Evolutionary conservation across 2,329 filamentous ascomycete species (phyloP).

Genomic region (Juglanconis oblonga): DNA sequence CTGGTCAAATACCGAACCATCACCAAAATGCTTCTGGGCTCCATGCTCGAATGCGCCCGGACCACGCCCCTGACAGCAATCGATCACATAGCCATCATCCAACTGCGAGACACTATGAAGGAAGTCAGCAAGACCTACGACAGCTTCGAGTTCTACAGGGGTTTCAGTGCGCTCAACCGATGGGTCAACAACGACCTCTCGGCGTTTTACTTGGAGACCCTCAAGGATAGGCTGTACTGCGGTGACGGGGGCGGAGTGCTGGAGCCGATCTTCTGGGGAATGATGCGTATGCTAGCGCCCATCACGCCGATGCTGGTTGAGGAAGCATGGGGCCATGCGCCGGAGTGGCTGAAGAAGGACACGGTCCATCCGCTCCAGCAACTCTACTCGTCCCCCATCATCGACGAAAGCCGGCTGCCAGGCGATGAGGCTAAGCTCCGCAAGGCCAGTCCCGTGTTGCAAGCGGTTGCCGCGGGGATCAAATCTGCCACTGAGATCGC

Average conservation of each 20-base stretch:
- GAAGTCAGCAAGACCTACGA: conserved; percentile 64
- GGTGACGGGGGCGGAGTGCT: conserved; percentile 65
- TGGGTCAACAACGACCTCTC: conserved; percentile 84
- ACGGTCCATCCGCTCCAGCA: conserved; percentile 43
- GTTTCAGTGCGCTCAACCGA: conserved; percentile 67
- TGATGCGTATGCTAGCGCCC: conserved; percentile 77
- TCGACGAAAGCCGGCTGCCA: conserved; percentile 38
- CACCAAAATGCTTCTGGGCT: conserved; percentile 86
- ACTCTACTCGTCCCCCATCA: conserved; percentile 42
- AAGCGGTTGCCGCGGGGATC: conserved; percentile 60
- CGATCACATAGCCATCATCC: conserved; percentile 75
- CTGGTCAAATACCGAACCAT: conserved; percentile 87
- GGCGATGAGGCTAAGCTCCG: conserved; percentile 38
- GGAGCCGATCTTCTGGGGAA: conserved; percentile 65
- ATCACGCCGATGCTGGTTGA: conserved; percentile 81
- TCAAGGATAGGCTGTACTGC: conserved; percentile 91
- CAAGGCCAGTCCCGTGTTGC: conserved; percentile 44
- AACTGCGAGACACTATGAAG: conserved; percentile 64
- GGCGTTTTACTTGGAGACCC: conserved; percentile 87
- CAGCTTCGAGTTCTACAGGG: conserved; percentile 80
- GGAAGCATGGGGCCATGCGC: conserved; percentile 80
- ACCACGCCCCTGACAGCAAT: conserved; percentile 52
- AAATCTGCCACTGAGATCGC: conserved; percentile 75
- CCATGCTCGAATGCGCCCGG: conserved; percentile 55
- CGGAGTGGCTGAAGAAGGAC: conserved; percentile 56